Base-by-base conservation (phyloP, 306 rosid species). In the Trifolium dubium region DNA sequence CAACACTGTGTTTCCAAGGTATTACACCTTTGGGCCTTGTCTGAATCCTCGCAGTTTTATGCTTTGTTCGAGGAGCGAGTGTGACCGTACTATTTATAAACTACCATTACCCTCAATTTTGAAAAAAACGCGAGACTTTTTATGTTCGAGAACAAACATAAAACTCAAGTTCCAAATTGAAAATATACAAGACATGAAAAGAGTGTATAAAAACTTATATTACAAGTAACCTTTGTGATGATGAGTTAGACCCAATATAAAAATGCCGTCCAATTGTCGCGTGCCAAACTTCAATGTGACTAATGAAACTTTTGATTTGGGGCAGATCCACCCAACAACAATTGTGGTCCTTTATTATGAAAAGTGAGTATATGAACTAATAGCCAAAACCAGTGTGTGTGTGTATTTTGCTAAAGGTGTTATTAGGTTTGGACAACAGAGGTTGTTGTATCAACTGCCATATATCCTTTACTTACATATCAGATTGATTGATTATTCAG, bases 261-360 rank as follows among this genome's bases (percentile, higher is more conserved):
- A 49, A 49, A 0, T 49, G 59, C 59, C 11, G 23, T 23, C 23
- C 23, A 23, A 0, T 23, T 23, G 23, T 23, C 1, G 3, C 14
- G 19, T 14, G 59, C 59, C 29, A 4, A 3, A 10, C 8, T 53
- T 2, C 8, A 11, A 2, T 56, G 35, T 28, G 4, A 56, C 35
- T 56, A 11, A 56, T 28, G n/a, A 19, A 56, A 30, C 35, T 10
- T 11, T 28, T 9, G 34, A 56, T 50, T 49, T 54, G 35, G 39
- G 12, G 3, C 32, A 4, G 23, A 56, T 8, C 12, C 34, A 62
- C 46, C 67, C 46, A 62, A 62, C 46, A 62, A 32, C 0, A 62
- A n/a, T 32, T 41, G 85, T 73, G 86, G 90, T 86, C 88, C 86
- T 54, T 17, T 5, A 5, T 5, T 15, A 51, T 46, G 71, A 58